Percentiles rank a stretch among this genome's conserved stretches.
These are phyloP conservation scores for Pluteus cervinus DNA, from an alignment of 768 basidiomycete genomes.

Conservation along the genomic window DNA sequence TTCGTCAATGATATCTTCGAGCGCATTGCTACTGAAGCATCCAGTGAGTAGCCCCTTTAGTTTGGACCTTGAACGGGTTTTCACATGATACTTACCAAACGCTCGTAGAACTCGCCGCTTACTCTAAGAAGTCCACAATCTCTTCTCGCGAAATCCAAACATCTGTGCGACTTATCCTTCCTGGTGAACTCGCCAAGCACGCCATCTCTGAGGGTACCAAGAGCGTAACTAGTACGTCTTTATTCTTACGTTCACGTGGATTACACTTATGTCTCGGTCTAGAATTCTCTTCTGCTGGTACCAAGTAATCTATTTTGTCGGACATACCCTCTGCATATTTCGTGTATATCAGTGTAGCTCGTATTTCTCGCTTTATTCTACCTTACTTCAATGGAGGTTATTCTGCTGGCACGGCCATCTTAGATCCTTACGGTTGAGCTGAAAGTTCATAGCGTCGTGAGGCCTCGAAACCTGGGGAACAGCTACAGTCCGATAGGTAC, in stretches of 20 bases:
- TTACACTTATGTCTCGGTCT: background rate
- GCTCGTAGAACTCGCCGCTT: conserved; percentile 84
- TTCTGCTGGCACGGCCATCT: no score
- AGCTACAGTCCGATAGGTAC: no score
- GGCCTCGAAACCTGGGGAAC: no score
- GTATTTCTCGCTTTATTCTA: no score
- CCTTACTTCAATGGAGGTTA: no score
- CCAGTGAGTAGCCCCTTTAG: conserved; percentile 47
- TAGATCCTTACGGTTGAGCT: no score
- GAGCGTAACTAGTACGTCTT: conserved; percentile 73
- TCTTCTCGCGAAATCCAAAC: conserved; percentile 99
- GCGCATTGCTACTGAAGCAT: conserved; percentile 88
- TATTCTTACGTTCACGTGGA: background rate
- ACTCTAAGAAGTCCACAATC: conserved; percentile 98
- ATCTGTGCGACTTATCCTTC: conserved; percentile 92
- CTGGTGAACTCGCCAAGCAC: conserved; percentile 93
- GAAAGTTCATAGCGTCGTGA: no score
- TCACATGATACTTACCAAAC: conserved; percentile 4
- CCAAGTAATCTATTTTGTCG: no score
- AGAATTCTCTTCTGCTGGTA: conserved; percentile 68
- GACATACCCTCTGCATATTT: no score
- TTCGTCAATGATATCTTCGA: conserved; percentile 97
- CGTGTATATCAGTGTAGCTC: no score
- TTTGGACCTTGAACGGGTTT: conserved; percentile 5
- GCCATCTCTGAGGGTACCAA: conserved; percentile 94